Evolutionary conservation across 2,329 filamentous ascomycete genomes (phyloP).

Genomic region (Botrytis hyacinthi): DNA sequence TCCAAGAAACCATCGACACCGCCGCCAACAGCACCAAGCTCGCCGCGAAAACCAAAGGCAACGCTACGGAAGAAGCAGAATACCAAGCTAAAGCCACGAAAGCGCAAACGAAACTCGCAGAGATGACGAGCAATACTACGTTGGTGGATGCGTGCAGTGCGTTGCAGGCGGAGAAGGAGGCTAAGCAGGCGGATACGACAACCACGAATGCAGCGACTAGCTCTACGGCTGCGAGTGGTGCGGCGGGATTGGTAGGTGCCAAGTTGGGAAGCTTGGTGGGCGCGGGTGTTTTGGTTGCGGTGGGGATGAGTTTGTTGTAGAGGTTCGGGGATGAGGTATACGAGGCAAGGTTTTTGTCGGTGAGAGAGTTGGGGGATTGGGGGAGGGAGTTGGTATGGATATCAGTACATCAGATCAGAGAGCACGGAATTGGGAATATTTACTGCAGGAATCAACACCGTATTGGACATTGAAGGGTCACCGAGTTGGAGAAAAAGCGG

Average conservation of each 20-base stretch:
- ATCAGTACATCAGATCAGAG: not conserved
- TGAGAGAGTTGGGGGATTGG: accelerated
- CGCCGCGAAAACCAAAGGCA: conserved; percentile 20
- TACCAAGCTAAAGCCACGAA: conserved; percentile 20
- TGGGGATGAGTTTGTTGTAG: not conserved
- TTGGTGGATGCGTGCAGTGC: conserved; percentile 25
- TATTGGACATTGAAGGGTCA: not conserved
- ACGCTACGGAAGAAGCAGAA: conserved; percentile 24
- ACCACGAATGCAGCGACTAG: not conserved
- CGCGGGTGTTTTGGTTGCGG: not conserved
- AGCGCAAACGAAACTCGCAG: conserved; percentile 20
- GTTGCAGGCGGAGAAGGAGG: not conserved
- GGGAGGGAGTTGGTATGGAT: too few species aligned
- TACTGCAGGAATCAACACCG: not conserved
- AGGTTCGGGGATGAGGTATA: not conserved
- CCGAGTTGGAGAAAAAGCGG: not conserved
- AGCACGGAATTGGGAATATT: not conserved
- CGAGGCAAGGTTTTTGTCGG: too few species aligned
- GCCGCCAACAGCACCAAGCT: conserved; percentile 24
- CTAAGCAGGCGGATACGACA: not conserved
- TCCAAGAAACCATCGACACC: conserved; percentile 25
- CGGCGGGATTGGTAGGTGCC: not conserved
- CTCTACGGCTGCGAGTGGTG: not conserved
- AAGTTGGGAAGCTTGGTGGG: not conserved
- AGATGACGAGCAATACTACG: conserved; percentile 25